Evolutionary conservation across 352 stramenopile genomes (phyloP), one percentile per base, ranked within the genome.

Genomic region (Paralagenidium karlingii): DNA sequence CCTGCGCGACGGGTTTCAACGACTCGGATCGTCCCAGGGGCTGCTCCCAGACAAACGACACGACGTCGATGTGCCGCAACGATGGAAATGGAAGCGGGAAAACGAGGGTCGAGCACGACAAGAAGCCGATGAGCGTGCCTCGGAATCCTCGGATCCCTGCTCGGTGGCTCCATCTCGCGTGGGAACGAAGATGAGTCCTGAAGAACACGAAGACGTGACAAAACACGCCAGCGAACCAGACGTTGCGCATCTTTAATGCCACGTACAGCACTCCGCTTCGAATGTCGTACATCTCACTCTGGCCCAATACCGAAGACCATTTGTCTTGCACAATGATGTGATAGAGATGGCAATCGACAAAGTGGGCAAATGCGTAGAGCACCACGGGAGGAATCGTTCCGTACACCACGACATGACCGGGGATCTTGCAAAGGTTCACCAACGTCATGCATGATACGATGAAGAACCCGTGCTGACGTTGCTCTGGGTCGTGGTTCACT

Each of bases 311-410:
- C 0, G 47, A 47, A 10, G 51, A 51, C 49, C 46, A 69, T 4
- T 45, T n/a, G 19, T 40, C 33, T 7, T 65, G 40, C 9, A 13
- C 40, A 12, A 60, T 26, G 10, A 54, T 28, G 12, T 67, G 53
- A 3, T 49, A 33, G 7, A 63, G 18, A 0, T 38, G 26, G 7
- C 34, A 55, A 42, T 65, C 58, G 21, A 60, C 30, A 16, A 37
- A 40, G 25, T 69, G 45, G 8, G 58, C 58, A 3, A 63, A 7
- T 0, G 47, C 24, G 30, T 69, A 69, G 21, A 38, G 29, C 5
- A 52, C n/a, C 15, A 68, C 28, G 2, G 58, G 58, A n/a, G 56
- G 24, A 53, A 53, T 64, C 22, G 49, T 60, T 16, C 40, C 38
- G 50, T 61, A 60, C 3, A 52, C 38, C 2, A 60, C 21, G 1